Conservation (phyloP, 768 basidiomycete genomes). For the Mycena albidolilacea region DNA sequence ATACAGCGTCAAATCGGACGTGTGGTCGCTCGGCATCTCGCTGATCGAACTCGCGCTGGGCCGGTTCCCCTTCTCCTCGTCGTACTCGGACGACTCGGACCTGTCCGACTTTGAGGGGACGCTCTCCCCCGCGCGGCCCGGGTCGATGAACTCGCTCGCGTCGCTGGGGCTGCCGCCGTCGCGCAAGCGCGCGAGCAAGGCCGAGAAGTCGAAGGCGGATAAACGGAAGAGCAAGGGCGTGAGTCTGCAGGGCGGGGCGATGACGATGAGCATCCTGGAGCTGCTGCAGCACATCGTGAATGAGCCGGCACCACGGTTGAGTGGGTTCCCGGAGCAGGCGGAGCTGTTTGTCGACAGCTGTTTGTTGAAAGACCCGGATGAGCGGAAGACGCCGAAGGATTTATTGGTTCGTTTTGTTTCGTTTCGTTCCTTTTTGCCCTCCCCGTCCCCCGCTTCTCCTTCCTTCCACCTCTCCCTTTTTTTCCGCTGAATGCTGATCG, state of each 20-base stretch:
- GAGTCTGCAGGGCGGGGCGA: constrained; percentile 92
- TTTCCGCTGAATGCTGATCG: constrained; percentile 13
- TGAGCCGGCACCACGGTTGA: constrained; percentile 93
- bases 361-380: constrained; percentile 90
- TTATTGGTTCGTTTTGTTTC: constrained; percentile 70
- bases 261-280: constrained; percentile 99
- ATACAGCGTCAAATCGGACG: constrained; percentile 99
- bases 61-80: constrained; percentile 96
- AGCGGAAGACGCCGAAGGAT: constrained; percentile 89
- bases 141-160: constrained; percentile 62
- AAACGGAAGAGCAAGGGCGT: constrained; percentile 94
- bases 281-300: constrained; percentile 98
- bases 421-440: not conserved
- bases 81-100: constrained; percentile 82
- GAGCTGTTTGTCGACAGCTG: constrained; percentile 93
- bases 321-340: constrained; percentile 77
- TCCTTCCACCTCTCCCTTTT: constrained; percentile 44
- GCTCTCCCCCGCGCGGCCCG: constrained; percentile 79
- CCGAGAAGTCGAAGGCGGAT: constrained; percentile 75
- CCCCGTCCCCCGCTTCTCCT: no score
- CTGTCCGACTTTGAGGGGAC: constrained; percentile 87
- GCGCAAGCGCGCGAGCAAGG: constrained; percentile 51
- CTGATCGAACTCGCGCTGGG: constrained; percentile 97
- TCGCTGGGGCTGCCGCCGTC: constrained; percentile 54
- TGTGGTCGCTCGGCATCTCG: constrained; percentile 98